phyloP scores from a whole-genome alignment of 768 basidiomycete species.

The Xanthoconium stramineum region DNA sequence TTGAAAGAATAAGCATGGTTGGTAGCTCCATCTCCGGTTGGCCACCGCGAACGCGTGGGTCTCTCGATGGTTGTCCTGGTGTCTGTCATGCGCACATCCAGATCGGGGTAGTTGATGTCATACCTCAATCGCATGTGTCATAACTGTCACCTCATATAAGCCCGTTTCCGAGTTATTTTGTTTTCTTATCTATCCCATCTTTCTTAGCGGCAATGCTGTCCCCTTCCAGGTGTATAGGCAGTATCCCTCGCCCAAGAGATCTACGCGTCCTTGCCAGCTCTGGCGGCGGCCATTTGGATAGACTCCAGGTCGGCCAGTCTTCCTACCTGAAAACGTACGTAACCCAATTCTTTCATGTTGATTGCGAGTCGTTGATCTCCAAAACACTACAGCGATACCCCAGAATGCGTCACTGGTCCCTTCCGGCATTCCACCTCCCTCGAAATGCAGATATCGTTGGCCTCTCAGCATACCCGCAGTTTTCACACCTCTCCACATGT shows the following conservation, averaged over 20 bases:
- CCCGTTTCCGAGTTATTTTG: background rate
- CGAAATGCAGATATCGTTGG: background rate
- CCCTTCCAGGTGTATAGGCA: constrained; percentile 35
- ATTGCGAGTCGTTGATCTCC: constrained; percentile 35
- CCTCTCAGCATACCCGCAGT: constrained; percentile 14
- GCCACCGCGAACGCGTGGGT: background rate
- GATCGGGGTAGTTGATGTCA: constrained; percentile 25
- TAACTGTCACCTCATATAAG: constrained; percentile 8
- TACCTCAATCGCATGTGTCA: background rate
- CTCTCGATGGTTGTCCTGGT: background rate
- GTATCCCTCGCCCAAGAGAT: constrained; percentile 38
- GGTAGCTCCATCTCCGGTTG: too few species aligned
- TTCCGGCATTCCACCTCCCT: background rate
- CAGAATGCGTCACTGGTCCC: constrained; percentile 21
- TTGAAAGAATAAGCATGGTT: too few species aligned
- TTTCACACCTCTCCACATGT: constrained; percentile 24
- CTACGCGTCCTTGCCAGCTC: constrained; percentile 37
- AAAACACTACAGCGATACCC: constrained; percentile 28
- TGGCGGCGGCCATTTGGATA: constrained; percentile 30
- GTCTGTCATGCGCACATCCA: background rate
- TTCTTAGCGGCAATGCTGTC: constrained; percentile 12
- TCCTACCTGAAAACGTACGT: constrained; percentile 36
- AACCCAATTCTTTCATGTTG: constrained; percentile 20
- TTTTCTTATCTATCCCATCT: background rate
- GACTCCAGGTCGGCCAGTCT: constrained; percentile 26